phyloP scores from a whole-genome alignment of 2,329 filamentous ascomycete genomes.

The Claviceps quebecensis region DNA sequence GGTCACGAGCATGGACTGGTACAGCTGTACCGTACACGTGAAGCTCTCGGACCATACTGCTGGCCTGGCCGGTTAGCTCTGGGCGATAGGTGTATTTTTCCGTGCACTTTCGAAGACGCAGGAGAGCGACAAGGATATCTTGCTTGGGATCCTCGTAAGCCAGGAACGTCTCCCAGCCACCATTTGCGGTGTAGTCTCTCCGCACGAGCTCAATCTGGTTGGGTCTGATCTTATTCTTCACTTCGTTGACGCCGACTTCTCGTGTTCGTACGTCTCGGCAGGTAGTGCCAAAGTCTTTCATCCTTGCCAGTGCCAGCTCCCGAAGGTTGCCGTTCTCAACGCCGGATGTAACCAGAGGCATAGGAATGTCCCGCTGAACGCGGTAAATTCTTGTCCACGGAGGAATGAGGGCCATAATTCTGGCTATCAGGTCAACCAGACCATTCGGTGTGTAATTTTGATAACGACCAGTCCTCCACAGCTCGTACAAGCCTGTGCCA shows the following conservation, averaged over 20 bases:
- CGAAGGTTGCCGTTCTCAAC: constrained; percentile 96
- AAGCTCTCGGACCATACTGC: constrained; percentile 82
- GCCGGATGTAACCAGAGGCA: constrained; percentile 96
- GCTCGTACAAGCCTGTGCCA: constrained; percentile 88
- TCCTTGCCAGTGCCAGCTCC: constrained; percentile 84
- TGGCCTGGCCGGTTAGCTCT: constrained; percentile 74
- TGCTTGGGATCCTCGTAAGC: constrained; percentile 98
- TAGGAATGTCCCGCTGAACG: constrained; percentile 97
- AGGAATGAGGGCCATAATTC: constrained; percentile 88
- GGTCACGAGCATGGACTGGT: constrained; percentile 90
- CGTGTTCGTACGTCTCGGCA: constrained; percentile 93
- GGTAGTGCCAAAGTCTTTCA: constrained; percentile 97
- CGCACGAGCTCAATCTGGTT: constrained; percentile 92
- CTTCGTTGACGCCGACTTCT: constrained; percentile 96
- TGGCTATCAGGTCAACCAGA: constrained; percentile 84
- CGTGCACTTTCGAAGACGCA: constrained; percentile 82
- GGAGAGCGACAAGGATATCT: constrained; percentile 84
- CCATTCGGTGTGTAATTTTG: constrained; percentile 98
- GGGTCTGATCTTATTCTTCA: constrained; percentile 95
- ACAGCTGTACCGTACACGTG: constrained; percentile 96
- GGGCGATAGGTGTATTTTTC: constrained; percentile 83
- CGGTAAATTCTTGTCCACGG: constrained; percentile 98
- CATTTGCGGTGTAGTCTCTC: constrained; percentile 87
- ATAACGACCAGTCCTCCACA: constrained; percentile 93
- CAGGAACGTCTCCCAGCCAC: constrained; percentile 96